Percentiles rank a stretch among this genome's conserved stretches.
phyloP scores from a whole-genome alignment of 148 eudicot genomes.

The Pouteria glomerata region DNA sequence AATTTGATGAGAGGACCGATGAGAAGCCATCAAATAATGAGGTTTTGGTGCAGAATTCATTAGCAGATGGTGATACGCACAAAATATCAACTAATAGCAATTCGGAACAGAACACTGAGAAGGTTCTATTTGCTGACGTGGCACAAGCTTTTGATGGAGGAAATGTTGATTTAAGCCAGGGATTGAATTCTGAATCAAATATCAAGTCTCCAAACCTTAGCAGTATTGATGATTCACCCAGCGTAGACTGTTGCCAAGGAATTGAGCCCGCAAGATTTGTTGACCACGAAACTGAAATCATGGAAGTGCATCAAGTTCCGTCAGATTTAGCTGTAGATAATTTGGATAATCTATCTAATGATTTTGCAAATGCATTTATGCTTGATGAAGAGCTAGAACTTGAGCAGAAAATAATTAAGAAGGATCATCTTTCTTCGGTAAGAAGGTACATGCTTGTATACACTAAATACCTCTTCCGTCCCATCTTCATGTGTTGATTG shows the following conservation, averaged over 20 bases:
- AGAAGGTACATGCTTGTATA: slow-evolving; percentile 41
- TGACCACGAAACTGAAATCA: slow-evolving; percentile 18
- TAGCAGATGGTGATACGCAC: slow-evolving; percentile 11
- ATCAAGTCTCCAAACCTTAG: slow-evolving; percentile 11
- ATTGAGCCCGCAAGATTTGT: slow-evolving; percentile 18
- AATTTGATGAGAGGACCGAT: slow-evolving; percentile 20
- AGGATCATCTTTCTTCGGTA: slow-evolving; percentile 28
- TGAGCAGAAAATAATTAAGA: slow-evolving; percentile 39
- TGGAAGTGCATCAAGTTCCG: slow-evolving; percentile 13
- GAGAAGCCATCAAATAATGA: slow-evolving; percentile 20
- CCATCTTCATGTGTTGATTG: no score
- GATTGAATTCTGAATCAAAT: slow-evolving; percentile 15
- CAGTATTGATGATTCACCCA: not conserved
- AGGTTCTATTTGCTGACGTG: slow-evolving; percentile 17
- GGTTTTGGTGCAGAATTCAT: slow-evolving; percentile 10
- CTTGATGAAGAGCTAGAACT: slow-evolving; percentile 92
- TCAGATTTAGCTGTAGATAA: slow-evolving; percentile 27
- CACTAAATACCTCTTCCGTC: not conserved
- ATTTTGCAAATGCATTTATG: slow-evolving; percentile 71
- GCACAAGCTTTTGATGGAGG: slow-evolving; percentile 18
- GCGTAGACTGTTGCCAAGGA: slow-evolving; percentile 16
- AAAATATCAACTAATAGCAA: slow-evolving; percentile 11
- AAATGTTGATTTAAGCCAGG: slow-evolving; percentile 18
- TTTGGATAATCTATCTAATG: slow-evolving; percentile 47
- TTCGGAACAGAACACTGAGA: slow-evolving; percentile 17